Percentiles rank a stretch among this genome's conserved stretches.
Evolutionary conservation across 2,329 filamentous ascomycete genomes (phyloP).

Genomic region (Dactylellina leptospora): DNA sequence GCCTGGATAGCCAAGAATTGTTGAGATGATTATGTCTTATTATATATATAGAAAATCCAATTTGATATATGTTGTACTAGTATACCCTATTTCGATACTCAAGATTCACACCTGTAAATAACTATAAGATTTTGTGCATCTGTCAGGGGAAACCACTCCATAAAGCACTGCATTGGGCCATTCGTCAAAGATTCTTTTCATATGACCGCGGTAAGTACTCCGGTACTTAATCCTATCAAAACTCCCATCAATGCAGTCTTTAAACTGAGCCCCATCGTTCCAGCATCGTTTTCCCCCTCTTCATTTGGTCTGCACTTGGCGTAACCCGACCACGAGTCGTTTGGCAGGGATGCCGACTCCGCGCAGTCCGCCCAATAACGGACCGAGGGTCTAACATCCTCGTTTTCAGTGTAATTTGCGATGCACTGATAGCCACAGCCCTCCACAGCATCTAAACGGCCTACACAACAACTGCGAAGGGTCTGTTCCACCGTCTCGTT

Average conservation of each 20-base stretch:
- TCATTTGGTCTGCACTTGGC: background rate
- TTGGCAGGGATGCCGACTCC: background rate
- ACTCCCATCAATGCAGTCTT: background rate
- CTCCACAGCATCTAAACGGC: slow-evolving; percentile 22
- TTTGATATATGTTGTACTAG: no score
- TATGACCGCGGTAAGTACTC: background rate
- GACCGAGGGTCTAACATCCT: background rate
- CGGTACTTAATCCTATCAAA: background rate
- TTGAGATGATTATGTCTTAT: no score
- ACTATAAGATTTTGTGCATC: background rate
- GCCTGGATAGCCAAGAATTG: no score
- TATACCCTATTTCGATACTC: no score
- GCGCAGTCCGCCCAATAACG: background rate
- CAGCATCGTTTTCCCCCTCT: background rate
- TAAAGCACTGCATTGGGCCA: background rate
- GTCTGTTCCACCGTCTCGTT: slow-evolving; percentile 3
- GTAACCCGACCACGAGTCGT: background rate
- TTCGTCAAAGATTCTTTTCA: background rate
- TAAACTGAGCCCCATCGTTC: background rate
- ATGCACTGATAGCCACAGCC: slow-evolving; percentile 37
- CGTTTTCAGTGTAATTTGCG: background rate
- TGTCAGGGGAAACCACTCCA: background rate
- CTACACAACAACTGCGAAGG: slow-evolving; percentile 3
- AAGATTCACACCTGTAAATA: background rate
- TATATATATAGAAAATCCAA: no score